Base-by-base conservation (phyloP, 805 yeast genomes). In the Danielia oregonensis region DNA sequence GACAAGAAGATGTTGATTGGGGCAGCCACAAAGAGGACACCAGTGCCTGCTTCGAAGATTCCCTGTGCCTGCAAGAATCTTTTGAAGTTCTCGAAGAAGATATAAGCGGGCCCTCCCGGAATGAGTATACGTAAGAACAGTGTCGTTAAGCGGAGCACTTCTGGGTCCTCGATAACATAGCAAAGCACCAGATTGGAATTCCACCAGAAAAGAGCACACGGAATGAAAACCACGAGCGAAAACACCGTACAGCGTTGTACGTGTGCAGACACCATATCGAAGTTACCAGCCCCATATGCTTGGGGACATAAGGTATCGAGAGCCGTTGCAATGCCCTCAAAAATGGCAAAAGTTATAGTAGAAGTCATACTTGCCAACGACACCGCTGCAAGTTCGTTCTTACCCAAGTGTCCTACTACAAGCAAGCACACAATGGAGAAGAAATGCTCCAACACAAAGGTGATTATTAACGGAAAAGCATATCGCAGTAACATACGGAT, bases 241-340 rank as follows among this genome's bases (percentile, higher is more conserved):
- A 67, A 57, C 32, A 36, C 41, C 4, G 54, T 48, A 43, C 70
- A 61, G 32, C 72, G 46, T 40, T 68, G 73, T 11, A 67, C 70
- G 33, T 57, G 59, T 2, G 51, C 42, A 17, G 64, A 52, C 30
- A 68, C 68, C 35, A 59, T 37, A 39, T 61, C 63, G 29, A 47
- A 63, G 39, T 64, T 62, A 3, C 64, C 62, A 1, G 72, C 71
- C 3, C 73, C 73, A 38, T 59, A 68, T 2, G 72, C 70, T 40
- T 65, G 72, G 1, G 73, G 72, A 39, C 72, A 66, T 24, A 67
- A 43, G 4, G 72, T 67, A 35, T 68, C 73, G 17, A 68, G 49
- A 0, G 73, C 63, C 5, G 73, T 68, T 1, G 72, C 68, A n/a
- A 64, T 63, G 12, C 73, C 73, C 44, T 68, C 72, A 38, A 67